Percentiles rank a stretch among this genome's conserved stretches.
phyloP scores from a whole-genome alignment of 208 protist species.

The Acanthamoeba culbertsoni region DNA sequence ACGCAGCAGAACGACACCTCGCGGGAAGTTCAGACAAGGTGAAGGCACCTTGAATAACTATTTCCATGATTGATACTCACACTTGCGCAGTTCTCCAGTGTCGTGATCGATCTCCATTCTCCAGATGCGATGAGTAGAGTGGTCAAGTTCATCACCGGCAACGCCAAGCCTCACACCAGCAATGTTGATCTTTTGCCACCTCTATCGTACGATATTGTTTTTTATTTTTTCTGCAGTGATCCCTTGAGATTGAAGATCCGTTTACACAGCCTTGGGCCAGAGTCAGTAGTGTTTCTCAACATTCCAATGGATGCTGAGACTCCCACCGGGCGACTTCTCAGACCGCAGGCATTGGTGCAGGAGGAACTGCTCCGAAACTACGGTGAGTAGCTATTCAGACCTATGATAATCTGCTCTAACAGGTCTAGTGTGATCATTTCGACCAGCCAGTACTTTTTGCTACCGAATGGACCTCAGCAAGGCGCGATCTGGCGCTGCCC shows the following conservation, averaged over 20 bases:
- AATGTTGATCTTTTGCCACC: conserved; percentile 19
- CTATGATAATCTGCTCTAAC: neutral
- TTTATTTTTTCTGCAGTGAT: neutral
- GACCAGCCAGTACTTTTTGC: conserved; percentile 58
- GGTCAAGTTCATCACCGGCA: neutral
- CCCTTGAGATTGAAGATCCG: neutral
- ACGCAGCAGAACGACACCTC: neutral
- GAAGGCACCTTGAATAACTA: neutral
- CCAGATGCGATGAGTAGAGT: neutral
- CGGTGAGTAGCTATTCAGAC: neutral
- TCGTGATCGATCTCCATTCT: neutral
- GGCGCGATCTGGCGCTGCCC: neutral
- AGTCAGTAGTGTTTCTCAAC: conserved; percentile 74
- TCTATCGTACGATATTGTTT: neutral
- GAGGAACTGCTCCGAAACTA: conserved; percentile 67
- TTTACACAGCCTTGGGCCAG: neutral
- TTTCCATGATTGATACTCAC: neutral
- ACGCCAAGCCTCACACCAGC: neutral
- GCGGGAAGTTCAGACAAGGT: neutral
- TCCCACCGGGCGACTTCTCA: conserved; percentile 65
- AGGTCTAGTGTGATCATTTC: neutral
- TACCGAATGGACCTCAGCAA: conserved; percentile 75
- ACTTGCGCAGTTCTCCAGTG: neutral
- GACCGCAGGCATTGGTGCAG: conserved; percentile 73
- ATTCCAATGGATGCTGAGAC: conserved; percentile 79